These are phyloP conservation scores for Didymella exigua DNA, from an alignment of 2,329 filamentous ascomycete species.

Conservation along the genomic window DNA sequence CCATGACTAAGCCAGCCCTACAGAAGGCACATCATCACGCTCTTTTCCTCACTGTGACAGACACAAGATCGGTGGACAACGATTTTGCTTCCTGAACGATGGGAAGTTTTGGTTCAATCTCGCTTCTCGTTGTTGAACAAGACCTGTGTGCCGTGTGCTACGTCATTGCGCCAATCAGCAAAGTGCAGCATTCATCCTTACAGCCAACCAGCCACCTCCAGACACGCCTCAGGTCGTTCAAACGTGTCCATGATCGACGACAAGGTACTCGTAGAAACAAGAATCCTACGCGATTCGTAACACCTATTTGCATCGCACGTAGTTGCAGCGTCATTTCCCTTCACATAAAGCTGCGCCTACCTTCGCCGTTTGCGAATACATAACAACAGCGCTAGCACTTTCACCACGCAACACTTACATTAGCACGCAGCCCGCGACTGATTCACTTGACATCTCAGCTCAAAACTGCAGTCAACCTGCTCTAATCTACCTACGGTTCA, in stretches of 20 bases:
- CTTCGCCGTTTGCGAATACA: slow-evolving; percentile 14
- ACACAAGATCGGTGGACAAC: no score
- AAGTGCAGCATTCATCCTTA: slow-evolving; percentile 19
- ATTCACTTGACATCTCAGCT: background rate
- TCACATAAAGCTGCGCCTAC: slow-evolving; percentile 16
- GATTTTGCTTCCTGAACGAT: no score
- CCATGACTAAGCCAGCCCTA: slow-evolving; percentile 8
- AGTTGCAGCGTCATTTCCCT: slow-evolving; percentile 28
- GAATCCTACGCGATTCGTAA: slow-evolving; percentile 6
- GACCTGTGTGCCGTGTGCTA: slow-evolving; percentile 22
- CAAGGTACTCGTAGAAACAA: slow-evolving; percentile 11
- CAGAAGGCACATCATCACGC: no score
- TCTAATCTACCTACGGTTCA: background rate
- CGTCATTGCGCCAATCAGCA: slow-evolving; percentile 25
- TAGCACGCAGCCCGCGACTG: background rate
- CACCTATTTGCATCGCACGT: slow-evolving; percentile 20
- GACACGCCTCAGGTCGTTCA: slow-evolving; percentile 11
- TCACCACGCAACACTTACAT: slow-evolving; percentile 5
- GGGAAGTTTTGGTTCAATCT: background rate
- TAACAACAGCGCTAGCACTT: slow-evolving; percentile 2
- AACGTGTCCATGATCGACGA: slow-evolving; percentile 8
- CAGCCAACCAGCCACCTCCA: slow-evolving; percentile 26
- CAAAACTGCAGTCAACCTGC: background rate
- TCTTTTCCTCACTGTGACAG: no score
- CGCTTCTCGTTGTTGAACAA: background rate